Evolutionary conservation across 1,284 basidiomycete genomes (phyloP), one percentile per base, ranked within the genome.

Genomic region (Leccinum colubrinum): DNA sequence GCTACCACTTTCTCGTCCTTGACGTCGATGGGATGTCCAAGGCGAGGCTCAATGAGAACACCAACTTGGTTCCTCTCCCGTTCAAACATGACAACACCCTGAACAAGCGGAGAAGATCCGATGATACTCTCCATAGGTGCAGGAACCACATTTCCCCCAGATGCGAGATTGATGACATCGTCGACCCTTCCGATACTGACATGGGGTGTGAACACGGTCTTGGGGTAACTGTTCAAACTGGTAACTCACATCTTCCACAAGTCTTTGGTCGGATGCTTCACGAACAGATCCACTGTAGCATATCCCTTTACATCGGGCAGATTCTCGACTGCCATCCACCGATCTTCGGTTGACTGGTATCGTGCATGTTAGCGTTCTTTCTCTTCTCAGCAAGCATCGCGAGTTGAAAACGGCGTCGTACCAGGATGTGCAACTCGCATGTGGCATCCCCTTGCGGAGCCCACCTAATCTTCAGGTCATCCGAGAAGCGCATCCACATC

Each of bases 401-500:
- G 9, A 43, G 9, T 17, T 4, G 8, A 4, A 48, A 22, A 25
- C 0, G 1, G 3, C 7, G 0, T 8, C 69, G 15, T 59, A 78
- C 76, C 67, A 78, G 59, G 1, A 77, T 33, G 15, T 76, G 72
- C 6, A 41, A 41, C 15, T 41, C 41, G 15, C 5, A 41, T 41
- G 39, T 41, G 39, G 70, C 70, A 33, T 76, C 70, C 0, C 68
- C 74, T 56, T 75, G 68, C 3, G 69, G 64, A 15, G 20, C 60
- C 74, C 75, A 78, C 14, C 75, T 65, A 2, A 70, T 15, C 1
- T 67, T 66, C 7, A 62, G 37, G 1, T 60, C 51, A 0, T 68
- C 60, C 2, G 62, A 11, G 30, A 77, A 64, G n/a, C 58, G 58
- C 56, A 73, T 54, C 73, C 73, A 77, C 41, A 64, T 56, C 77